A percentile compares a stretch with the other conserved stretches of the same genome.
Evolutionary conservation across 139 green algal genomes (phyloP).

Genomic region (Chlamydomonas sp.): DNA sequence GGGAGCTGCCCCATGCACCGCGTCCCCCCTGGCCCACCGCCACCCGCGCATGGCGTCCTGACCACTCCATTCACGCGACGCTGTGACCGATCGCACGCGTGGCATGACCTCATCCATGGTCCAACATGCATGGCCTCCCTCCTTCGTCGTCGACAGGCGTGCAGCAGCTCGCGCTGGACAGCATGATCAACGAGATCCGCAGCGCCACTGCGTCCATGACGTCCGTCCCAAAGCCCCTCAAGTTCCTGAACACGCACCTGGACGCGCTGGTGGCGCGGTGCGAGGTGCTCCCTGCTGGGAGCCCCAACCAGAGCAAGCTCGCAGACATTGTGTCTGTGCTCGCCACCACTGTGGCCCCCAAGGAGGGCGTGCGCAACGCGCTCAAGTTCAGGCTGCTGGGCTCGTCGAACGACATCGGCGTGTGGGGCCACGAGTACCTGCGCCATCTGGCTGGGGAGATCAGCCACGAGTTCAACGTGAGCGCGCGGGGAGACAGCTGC

Average conservation of each 20-base stretch:
- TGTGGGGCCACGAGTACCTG: constrained; percentile 97
- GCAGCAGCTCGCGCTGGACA: constrained; percentile 60
- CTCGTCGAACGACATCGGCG: constrained; percentile 20
- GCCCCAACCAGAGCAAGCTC: constrained; percentile 52
- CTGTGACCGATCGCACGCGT: not conserved
- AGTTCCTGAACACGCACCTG: constrained; percentile 92
- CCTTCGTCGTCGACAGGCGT: constrained; percentile 50
- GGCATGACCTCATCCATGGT: not conserved
- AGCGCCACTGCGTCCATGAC: constrained; percentile 94
- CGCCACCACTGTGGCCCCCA: constrained; percentile 72
- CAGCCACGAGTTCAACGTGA: constrained; percentile 54
- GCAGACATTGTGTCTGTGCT: constrained; percentile 95
- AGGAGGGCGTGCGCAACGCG: constrained; percentile 64
- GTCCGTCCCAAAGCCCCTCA: constrained; percentile 95
- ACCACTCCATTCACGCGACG: not conserved
- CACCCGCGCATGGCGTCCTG: not conserved
- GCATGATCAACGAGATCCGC: constrained; percentile 66
- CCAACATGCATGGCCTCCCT: not conserved
- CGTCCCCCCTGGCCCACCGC: not conserved
- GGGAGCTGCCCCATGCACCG: not conserved
- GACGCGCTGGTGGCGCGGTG: constrained; percentile 58
- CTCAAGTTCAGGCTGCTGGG: constrained; percentile 75
- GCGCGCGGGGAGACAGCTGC: too few species aligned
- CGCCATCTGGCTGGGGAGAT: constrained; percentile 90
- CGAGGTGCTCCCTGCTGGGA: constrained; percentile 40